Percentiles rank a stretch among this genome's conserved stretches.
Conservation (phyloP, 139 green algal genomes). For the Pycnococcus provasolii region DNA sequence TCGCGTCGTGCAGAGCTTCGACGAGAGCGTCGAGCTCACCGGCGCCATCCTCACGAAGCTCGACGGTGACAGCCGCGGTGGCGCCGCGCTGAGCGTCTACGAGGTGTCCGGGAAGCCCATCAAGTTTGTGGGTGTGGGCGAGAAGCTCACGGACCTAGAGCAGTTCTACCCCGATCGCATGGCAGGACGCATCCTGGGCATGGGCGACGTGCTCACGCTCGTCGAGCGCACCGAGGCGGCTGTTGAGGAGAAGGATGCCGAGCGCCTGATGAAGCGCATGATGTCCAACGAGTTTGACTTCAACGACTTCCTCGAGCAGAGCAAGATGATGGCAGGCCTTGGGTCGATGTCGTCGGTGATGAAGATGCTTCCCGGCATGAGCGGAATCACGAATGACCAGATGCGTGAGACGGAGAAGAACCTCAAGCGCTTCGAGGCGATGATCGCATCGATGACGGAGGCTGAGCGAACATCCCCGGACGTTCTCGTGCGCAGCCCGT, state of each 20-base stretch:
- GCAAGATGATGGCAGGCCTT: conserved; percentile 84
- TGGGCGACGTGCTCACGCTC: conserved; percentile 92
- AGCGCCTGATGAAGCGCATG: conserved; percentile 56
- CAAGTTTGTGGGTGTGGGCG: conserved; percentile 94
- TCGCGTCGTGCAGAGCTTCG: conserved; percentile 81
- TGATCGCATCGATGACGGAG: conserved; percentile 73
- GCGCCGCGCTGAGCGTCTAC: conserved; percentile 80
- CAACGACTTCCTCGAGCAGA: conserved; percentile 96
- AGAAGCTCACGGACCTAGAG: conserved; percentile 92
- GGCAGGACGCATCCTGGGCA: conserved; percentile 84
- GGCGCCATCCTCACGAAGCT: conserved; percentile 96
- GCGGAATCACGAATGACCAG: conserved; percentile 41
- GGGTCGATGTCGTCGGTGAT: conserved; percentile 69
- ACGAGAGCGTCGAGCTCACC: conserved; percentile 45
- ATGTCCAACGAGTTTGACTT: conserved; percentile 94
- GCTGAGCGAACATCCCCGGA: conserved; percentile 73
- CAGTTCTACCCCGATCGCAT: conserved; percentile 97
- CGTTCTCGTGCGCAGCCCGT: conserved; percentile 62
- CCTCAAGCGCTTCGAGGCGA: conserved; percentile 23
- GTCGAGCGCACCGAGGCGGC: conserved; percentile 81
- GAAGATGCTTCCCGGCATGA: conserved; percentile 80
- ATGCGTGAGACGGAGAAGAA: conserved; percentile 63
- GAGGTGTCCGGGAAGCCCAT: conserved; percentile 87
- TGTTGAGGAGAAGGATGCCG: conserved; percentile 51
- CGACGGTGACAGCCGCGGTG: conserved; percentile 89